Evolutionary conservation across 768 basidiomycete genomes (phyloP).

Genomic region (Kwoniella mangroviensis): DNA sequence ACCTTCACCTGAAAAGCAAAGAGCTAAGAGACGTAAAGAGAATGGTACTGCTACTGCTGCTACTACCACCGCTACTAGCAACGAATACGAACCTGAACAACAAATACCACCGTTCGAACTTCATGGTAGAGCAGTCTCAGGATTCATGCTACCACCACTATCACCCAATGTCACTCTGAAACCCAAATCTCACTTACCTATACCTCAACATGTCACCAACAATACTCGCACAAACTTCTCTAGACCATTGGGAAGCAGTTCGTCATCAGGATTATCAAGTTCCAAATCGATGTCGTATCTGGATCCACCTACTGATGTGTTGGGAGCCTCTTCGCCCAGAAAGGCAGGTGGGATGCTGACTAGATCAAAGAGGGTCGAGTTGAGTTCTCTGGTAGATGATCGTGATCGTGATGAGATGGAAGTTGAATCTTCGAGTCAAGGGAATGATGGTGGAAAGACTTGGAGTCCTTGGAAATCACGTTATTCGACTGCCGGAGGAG

Average conservation of each 20-base stretch:
- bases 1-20: constrained; percentile 21
- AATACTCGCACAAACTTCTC: constrained; percentile 28
- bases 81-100: constrained; percentile 27
- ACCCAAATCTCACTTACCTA: constrained; percentile 27
- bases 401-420: constrained; percentile 4
- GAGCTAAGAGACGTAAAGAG: neutral
- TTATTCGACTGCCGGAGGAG: constrained; percentile 20
- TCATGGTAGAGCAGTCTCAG: constrained; percentile 26
- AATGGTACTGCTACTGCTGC: neutral
- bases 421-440: constrained; percentile 4
- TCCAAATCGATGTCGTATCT: constrained; percentile 34
- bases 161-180: constrained; percentile 28
- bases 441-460: constrained; percentile 13
- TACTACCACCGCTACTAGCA: neutral
- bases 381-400: constrained; percentile 24
- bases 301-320: constrained; percentile 26
- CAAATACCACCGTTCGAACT: constrained; percentile 9
- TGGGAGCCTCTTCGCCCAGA: constrained; percentile 18
- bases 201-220: constrained; percentile 5
- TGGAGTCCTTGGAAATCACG: constrained; percentile 37
- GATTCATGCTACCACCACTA: constrained; percentile 33
- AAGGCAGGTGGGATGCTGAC: constrained; percentile 27
- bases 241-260: constrained; percentile 16
- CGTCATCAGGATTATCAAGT: constrained; percentile 7
- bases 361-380: constrained; percentile 26